Evolutionary conservation across 345 rosid genomes (phyloP).

Genomic region (Eucalyptus pauciflora): DNA sequence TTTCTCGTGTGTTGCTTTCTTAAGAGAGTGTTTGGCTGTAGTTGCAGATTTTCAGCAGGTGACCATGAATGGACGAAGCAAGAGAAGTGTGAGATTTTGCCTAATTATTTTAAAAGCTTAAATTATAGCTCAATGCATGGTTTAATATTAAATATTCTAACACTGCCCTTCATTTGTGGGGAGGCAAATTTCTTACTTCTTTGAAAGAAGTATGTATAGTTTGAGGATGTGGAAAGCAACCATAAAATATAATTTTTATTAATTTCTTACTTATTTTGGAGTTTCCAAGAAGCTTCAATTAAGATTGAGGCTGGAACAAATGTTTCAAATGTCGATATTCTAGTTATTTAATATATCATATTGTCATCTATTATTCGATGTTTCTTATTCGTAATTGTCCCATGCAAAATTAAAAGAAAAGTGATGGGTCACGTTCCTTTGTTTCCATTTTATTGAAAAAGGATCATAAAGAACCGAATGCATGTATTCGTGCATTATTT

Average conservation of each 20-base stretch:
- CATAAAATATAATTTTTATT: background rate
- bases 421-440: background rate
- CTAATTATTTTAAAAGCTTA: too few species aligned
- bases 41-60: background rate
- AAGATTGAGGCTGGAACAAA: background rate
- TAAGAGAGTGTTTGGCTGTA: background rate
- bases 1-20: background rate
- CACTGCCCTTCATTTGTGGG: accelerated
- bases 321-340: background rate
- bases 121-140: too few species aligned
- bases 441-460: background rate
- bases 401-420: background rate
- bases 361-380: background rate
- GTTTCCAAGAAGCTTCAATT: background rate
- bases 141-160: too few species aligned
- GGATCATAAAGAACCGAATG: background rate
- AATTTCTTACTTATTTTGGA: background rate
- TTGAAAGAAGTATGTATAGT: background rate
- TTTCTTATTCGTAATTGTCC: background rate
- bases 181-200: too few species aligned
- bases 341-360: background rate
- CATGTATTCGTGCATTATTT: background rate
- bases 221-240: background rate
- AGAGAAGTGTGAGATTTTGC: background rate
- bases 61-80: background rate